Base-by-base conservation (phyloP, 768 basidiomycete species). In the Agrocybe chaxingu region DNA sequence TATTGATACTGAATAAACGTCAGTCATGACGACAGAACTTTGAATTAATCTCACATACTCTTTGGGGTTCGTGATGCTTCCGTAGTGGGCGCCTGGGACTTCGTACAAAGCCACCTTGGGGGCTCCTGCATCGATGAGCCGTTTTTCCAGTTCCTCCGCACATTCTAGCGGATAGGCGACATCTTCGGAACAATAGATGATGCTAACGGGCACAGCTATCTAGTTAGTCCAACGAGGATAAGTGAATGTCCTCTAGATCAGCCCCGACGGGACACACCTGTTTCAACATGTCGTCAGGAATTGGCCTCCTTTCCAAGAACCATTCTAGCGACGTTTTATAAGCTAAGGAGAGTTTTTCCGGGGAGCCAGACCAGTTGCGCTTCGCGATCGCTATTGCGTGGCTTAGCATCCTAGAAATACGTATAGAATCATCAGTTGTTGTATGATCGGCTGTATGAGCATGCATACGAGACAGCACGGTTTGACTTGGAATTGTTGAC, bases 31-130 rank as follows among this genome's bases (percentile, higher is more conserved):
- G 13, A 24, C 11, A n/a, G 24, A 47, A 18, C 8, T 7, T 10
- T 18, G 8, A 36, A 30, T 29, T 6, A 32, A 13, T 8, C n/a
- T n/a, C 11, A 57, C 62, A 9, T 48, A 69, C 68, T 48, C 43
- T 36, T 58, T 46, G 3, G 60, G 56, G 48, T 65, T 52, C 5
- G 63, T 61, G 7, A 67, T 50, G 37, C 54, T 53, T 4, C 56
- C 65, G 31, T 60, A 66, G 49, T 70, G 69, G n/a, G 70, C 55
- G 4, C 62, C 66, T 11, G 58, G 54, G 1, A 70, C 58, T 18
- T 56, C 41, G 45, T 59, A 53, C 3, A 69, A 44, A 8, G 54
- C 47, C 2, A 62, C 59, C 2, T 52, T 38, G 3, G 52, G 16
- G 1, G 65, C 56, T 2, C 62, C 62, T 7, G 60, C 62, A 4